Evolutionary conservation across 345 rosid species (phyloP).

Genomic region (Geranium brycei): DNA sequence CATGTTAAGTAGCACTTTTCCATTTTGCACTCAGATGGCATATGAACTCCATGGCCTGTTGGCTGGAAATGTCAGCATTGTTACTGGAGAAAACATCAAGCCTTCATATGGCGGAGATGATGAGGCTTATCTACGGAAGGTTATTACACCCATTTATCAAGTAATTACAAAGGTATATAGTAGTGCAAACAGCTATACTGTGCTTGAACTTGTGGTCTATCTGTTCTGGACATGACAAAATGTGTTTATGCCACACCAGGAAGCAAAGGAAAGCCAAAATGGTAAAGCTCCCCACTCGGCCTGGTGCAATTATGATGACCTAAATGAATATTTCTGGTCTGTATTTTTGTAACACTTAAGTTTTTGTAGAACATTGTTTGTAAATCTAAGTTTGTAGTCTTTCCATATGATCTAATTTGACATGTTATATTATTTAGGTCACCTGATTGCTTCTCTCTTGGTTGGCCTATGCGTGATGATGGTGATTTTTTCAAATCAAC

Average conservation of each 20-base stretch:
- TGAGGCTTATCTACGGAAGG: conserved; percentile 85
- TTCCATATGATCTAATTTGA: conserved; percentile 4
- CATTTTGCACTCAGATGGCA: conserved; percentile 61
- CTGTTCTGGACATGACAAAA: conserved; percentile 14
- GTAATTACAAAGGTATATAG: conserved; percentile 60
- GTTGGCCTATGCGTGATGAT: conserved; percentile 99
- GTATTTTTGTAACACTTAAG: conserved; percentile 17
- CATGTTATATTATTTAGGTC: conserved; percentile 39
- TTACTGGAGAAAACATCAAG: conserved; percentile 91
- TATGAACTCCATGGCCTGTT: conserved; percentile 93
- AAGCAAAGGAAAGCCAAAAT: conserved; percentile 58
- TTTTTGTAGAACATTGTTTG: neutral
- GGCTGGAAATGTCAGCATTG: conserved; percentile 97
- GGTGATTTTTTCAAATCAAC: conserved; percentile 88
- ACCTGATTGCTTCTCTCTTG: conserved; percentile 93
- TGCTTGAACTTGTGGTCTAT: conserved; percentile 7
- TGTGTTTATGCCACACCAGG: conserved; percentile 35
- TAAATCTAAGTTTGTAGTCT: neutral
- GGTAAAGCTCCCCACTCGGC: conserved; percentile 74
- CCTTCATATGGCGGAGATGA: conserved; percentile 99
- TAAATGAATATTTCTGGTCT: conserved; percentile 93
- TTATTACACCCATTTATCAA: conserved; percentile 76
- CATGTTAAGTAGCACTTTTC: conserved; percentile 2
- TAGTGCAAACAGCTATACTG: conserved; percentile 1
- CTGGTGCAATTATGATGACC: conserved; percentile 98